Evolutionary conservation across 2,329 filamentous ascomycete species (phyloP).

Genomic region (Neoscytalidium dimidiatum): DNA sequence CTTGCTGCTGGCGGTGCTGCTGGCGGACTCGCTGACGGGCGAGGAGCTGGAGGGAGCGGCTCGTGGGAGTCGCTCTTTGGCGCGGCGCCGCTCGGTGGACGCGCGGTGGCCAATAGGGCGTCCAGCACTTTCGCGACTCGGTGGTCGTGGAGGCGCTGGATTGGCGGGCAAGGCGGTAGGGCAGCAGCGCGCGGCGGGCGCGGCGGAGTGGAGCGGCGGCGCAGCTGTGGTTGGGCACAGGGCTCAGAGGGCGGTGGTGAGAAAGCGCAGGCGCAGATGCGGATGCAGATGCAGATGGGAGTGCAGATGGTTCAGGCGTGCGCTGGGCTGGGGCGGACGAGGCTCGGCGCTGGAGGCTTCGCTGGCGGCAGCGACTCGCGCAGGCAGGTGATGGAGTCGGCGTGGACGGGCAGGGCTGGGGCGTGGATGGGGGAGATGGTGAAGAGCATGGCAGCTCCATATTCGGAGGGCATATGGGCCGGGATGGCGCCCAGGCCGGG

Average conservation of each 20-base stretch:
- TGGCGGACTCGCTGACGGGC: conserved; percentile 21
- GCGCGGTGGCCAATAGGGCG: conserved; percentile 34
- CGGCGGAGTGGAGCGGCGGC: conserved; percentile 1
- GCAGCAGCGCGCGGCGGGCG: conserved; percentile 10
- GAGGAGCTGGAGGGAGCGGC: conserved; percentile 16
- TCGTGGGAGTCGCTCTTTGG: conserved; percentile 19
- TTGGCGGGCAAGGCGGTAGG: conserved; percentile 22
- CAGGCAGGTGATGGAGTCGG: not conserved
- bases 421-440: conserved; percentile 5
- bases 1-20: conserved; percentile 18
- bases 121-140: conserved; percentile 38
- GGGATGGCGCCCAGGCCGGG: conserved; percentile 9
- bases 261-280: not conserved
- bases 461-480: conserved; percentile 17
- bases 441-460: conserved; percentile 6
- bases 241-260: not conserved
- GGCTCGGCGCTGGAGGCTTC: conserved; percentile 1
- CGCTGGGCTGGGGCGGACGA: not conserved
- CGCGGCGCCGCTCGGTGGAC: not conserved
- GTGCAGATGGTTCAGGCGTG: not conserved
- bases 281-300: not conserved
- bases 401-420: not conserved
- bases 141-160: conserved; percentile 37
- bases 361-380: conserved; percentile 11
- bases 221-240: not conserved